Base-by-base conservation (phyloP, 2,329 filamentous ascomycete genomes). In the Botrytis medusae region DNA sequence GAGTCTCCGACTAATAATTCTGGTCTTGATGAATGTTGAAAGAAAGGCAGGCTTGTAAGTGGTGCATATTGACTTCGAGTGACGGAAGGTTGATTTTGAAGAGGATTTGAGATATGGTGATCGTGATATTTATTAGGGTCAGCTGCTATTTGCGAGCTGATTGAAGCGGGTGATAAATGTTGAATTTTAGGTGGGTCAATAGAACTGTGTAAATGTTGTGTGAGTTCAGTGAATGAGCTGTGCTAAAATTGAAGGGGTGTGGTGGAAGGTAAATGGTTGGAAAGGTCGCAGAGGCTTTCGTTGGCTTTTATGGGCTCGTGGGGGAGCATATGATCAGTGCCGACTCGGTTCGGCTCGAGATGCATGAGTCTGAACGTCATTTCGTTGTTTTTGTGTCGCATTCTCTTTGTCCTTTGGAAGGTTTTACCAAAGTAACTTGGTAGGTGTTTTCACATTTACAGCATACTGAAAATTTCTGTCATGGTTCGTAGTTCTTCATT, bases 61-160 rank as follows among this genome's bases (percentile, higher is more conserved):
- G 34, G 61, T 48, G 61, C 60, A 57, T 34, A 37, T 57, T 12
- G 37, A 51, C 7, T 67, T 59, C 22, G 1, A n/a, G 12, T 44
- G 29, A 68, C 25, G 6, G n/a, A 9, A 29, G 16, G 25, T 57
- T 37, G 14, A n/a, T 63, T 46, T 44, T 65, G 37, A 57, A 44
- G 22, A 25, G 32, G 60, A 44, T 48, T 25, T 44, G 48, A 29
- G 25, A 54, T 42, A 25, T 32, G 37, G 69, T 54, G 46, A 42
- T 51, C 8, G n/a, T 57, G 37, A 65, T 51, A 54, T 51, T 37
- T 37, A 44, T 37, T 37, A 44, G 51, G 48, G 46, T 68, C 70
- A 72, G 70, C 70, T 67, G 69, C 46, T 57, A 32, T 29, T 59
- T 57, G 37, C 37, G 37, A 64, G 60, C 60, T 72, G 70, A 72